Conservation (phyloP, 495 filamentous ascomycete genomes). For the Penicillium roqueforti region DNA sequence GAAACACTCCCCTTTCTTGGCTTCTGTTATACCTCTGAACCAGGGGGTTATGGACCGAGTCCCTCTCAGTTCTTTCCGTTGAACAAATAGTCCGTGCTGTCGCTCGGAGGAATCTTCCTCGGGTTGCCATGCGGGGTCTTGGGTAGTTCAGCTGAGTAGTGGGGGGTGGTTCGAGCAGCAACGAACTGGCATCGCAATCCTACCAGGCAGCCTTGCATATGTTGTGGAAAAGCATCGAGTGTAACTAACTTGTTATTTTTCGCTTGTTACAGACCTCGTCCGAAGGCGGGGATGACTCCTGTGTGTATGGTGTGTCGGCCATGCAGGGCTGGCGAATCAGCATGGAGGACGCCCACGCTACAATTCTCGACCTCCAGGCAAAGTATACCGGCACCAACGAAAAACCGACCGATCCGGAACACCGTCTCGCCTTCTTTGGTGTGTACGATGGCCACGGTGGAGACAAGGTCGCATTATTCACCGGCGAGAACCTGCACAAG, state of each 20-base stretch:
- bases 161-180: slow-evolving; percentile 1
- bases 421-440: slow-evolving; percentile 89
- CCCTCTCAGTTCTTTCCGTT: background rate
- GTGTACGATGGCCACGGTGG: slow-evolving; percentile 98
- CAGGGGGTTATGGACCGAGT: background rate
- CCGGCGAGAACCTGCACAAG: slow-evolving; percentile 87
- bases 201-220: slow-evolving; percentile 5
- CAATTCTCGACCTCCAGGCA: slow-evolving; percentile 80
- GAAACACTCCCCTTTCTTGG: slow-evolving; percentile 5
- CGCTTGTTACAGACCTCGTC: slow-evolving; percentile 63
- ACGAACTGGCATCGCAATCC: background rate
- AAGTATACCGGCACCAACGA: slow-evolving; percentile 51
- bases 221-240: background rate
- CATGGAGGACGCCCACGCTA: slow-evolving; percentile 96
- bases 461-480: slow-evolving; percentile 90
- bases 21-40: background rate
- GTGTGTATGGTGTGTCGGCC: slow-evolving; percentile 88
- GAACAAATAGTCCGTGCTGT: background rate
- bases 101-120: slow-evolving; percentile 1
- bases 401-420: slow-evolving; percentile 58
- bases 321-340: slow-evolving; percentile 99
- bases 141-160: slow-evolving; percentile 19
- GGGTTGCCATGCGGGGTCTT: slow-evolving; percentile 25
- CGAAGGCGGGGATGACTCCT: slow-evolving; percentile 86
- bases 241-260: slow-evolving; percentile 11